phyloP scores from a whole-genome alignment of 108 stramenopile species.

The Epithemia pelagica region DNA sequence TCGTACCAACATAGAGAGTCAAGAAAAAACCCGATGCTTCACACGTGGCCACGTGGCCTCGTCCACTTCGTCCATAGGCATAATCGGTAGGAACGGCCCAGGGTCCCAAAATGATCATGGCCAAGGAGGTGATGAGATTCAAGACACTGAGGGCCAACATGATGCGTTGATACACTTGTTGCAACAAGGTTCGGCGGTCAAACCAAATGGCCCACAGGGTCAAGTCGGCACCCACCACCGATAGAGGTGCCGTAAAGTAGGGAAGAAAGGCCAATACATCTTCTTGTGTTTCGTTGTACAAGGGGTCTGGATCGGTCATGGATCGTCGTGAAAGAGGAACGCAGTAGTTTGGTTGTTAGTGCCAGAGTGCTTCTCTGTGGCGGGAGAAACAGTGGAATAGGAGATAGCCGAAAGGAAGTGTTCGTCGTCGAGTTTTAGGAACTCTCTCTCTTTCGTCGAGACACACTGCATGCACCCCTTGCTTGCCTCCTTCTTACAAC shows the following conservation, averaged over 20 bases:
- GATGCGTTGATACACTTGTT: neutral
- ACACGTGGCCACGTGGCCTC: neutral
- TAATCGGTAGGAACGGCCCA: neutral
- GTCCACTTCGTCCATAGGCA: neutral
- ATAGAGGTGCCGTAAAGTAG: neutral
- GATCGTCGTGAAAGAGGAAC: too few species aligned
- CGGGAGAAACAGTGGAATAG: too few species aligned
- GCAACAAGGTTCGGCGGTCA: neutral
- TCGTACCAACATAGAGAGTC: neutral
- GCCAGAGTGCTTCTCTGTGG: too few species aligned
- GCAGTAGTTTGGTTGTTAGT: too few species aligned
- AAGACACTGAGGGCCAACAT: neutral
- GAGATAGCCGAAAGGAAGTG: too few species aligned
- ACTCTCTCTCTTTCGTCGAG: too few species aligned
- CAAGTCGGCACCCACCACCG: neutral
- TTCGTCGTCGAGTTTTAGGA: too few species aligned
- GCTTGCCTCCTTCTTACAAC: too few species aligned
- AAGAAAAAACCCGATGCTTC: neutral
- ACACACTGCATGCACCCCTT: too few species aligned
- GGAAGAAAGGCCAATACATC: neutral
- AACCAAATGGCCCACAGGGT: neutral
- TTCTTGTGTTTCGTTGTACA: neutral
- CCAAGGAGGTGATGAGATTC: neutral
- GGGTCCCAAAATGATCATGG: neutral
- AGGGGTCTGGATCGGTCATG: too few species aligned